phyloP scores from a whole-genome alignment of 176 grass and related monocot genomes.

The Urochloa ruziziensis region DNA sequence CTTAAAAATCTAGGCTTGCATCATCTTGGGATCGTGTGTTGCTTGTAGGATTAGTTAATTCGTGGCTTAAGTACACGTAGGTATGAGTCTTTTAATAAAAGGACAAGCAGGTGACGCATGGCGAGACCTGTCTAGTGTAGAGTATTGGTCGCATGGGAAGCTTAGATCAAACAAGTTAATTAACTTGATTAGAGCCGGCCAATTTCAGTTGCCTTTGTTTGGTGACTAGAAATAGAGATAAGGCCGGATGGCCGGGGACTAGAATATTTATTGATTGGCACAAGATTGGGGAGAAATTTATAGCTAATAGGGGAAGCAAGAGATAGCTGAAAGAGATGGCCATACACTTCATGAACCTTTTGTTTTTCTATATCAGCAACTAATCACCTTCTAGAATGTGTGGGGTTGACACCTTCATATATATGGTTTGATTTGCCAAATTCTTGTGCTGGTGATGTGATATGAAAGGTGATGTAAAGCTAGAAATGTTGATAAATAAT shows the following conservation, averaged over 20 bases:
- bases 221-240: slow-evolving; percentile 29
- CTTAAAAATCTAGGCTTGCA: slow-evolving; percentile 50
- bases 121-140: slow-evolving; percentile 13
- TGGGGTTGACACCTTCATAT: slow-evolving; percentile 31
- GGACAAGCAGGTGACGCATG: slow-evolving; percentile 51
- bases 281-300: slow-evolving; percentile 35
- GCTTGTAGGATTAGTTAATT: slow-evolving; percentile 50
- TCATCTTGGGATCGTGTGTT: slow-evolving; percentile 74
- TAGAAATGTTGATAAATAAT: slow-evolving; percentile 23
- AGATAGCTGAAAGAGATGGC: slow-evolving; percentile 45
- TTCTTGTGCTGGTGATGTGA: slow-evolving; percentile 41
- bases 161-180: slow-evolving; percentile 26
- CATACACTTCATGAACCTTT: slow-evolving; percentile 9
- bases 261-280: slow-evolving; percentile 30
- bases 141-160: slow-evolving; percentile 18
- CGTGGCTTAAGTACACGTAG: slow-evolving; percentile 49
- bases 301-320: slow-evolving; percentile 35
- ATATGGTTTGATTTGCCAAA: slow-evolving; percentile 45
- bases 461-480: slow-evolving; percentile 57
- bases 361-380: neutral
- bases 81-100: slow-evolving; percentile 60
- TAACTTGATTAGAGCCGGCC: slow-evolving; percentile 14
- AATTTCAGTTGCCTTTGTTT: slow-evolving; percentile 33
- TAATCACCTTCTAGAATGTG: slow-evolving; percentile 47
- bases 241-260: neutral